Conservation (phyloP, 306 rosid species). For the Pyrus bretschneideri region DNA sequence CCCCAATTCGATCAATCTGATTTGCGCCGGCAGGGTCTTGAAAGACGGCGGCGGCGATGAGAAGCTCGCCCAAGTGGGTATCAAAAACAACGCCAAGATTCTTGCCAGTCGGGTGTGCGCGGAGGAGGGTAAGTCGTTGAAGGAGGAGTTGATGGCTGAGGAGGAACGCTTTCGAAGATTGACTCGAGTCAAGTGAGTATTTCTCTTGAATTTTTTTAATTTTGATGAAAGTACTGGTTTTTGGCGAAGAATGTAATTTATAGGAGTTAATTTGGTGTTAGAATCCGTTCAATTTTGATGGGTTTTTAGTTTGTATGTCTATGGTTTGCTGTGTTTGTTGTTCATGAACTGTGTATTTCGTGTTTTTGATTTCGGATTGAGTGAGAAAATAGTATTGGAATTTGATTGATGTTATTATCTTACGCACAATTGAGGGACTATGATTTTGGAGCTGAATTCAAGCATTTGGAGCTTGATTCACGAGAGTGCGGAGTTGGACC, state of each 20-base stretch:
- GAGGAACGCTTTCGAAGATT: slow-evolving; percentile 72
- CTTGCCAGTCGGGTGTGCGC: slow-evolving; percentile 45
- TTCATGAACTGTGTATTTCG: not conserved
- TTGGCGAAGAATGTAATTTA: not conserved
- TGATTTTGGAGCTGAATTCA: not conserved
- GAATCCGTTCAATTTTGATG: not conserved
- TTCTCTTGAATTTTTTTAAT: not conserved
- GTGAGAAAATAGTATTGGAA: not conserved
- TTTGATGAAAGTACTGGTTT: not conserved
- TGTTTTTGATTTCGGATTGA: not conserved
- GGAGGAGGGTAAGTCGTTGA: slow-evolving; percentile 42
- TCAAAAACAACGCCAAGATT: slow-evolving; percentile 68
- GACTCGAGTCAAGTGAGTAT: slow-evolving; percentile 54
- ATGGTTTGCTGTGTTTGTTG: not conserved
- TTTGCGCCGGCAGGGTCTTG: slow-evolving; percentile 66
- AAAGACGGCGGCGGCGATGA: slow-evolving; percentile 51
- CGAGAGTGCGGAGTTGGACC: not conserved
- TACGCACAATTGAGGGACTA: not conserved
- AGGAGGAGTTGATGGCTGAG: slow-evolving; percentile 51
- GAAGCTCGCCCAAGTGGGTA: slow-evolving; percentile 49
- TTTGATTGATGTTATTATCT: not conserved
- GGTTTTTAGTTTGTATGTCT: not conserved
- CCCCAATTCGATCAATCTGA: slow-evolving; percentile 58
- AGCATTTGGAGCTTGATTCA: not conserved
- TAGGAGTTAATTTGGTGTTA: not conserved